Evolutionary conservation across 495 filamentous ascomycete species (phyloP), one percentile per base, ranked within the genome.

Genomic region (Penicillium robsamsonii): DNA sequence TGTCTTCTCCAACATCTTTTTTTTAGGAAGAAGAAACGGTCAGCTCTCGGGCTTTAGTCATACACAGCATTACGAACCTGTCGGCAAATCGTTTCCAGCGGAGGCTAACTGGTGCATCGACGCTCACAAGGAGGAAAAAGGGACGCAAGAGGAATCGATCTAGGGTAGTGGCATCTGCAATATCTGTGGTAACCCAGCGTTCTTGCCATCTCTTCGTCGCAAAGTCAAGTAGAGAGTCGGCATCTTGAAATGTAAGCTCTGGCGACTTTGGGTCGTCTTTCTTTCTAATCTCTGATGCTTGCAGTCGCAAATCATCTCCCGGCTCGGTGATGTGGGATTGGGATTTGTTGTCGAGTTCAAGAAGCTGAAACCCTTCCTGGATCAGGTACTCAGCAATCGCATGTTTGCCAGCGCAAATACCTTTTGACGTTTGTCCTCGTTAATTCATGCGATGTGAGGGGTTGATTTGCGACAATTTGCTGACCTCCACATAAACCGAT

Each of bases 401-500:
- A 62, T 84, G 83, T 72, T 96, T 96, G 56, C 94, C 94, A 30
- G 93, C 85, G 70, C 91, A 96, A 54, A 96, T 90, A 54, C 87
- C 92, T 95, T 38, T 38, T 64, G 49, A 65, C 33, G 38, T 37
- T 13, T 47, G 31, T 20, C n/a, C n/a, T 47, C 47, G 49, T 68
- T 58, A 58, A 58, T 49, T 53, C 17, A 5, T 52, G n/a, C 31
- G n/a, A 17, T n/a, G 15, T 38, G n/a, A 20, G 25, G 1, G 11
- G 27, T 18, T 5, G 27, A 22, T 53, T 53, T 51, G 31, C 33
- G 50, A 25, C 43, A 57, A 38, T 22, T 55, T 50, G 66, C 76
- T 72, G 80, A 91, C 92, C 86, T 71, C 94, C 93, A 70, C 91
- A 97, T 54, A 98, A 77, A 42, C 94, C 93, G 57, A 98, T 90